phyloP scores from a whole-genome alignment of 2,329 filamentous ascomycete genomes.

The Tolypocladium pustulatum region DNA sequence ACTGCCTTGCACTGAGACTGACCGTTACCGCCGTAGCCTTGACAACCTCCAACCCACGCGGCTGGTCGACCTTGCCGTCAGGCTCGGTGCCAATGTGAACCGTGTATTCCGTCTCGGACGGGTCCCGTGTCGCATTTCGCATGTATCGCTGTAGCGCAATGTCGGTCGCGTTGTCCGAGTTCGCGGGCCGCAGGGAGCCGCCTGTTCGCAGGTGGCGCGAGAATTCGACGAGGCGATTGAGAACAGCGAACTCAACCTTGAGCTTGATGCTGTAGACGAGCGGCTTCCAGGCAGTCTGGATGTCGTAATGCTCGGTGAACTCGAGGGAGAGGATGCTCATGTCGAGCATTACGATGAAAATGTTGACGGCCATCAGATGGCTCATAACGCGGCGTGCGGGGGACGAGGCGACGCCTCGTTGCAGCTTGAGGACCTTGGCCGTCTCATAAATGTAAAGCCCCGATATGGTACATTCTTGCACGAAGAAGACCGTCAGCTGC shows the following conservation, averaged over 20 bases:
- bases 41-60: not conserved
- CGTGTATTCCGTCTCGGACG: not conserved
- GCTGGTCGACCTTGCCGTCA: not conserved
- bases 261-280: constrained; percentile 25
- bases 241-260: constrained; percentile 24
- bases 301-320: constrained; percentile 16
- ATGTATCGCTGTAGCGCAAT: constrained; percentile 1
- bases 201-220: constrained; percentile 12
- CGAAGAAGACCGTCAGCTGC: constrained; percentile 42
- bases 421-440: constrained; percentile 31
- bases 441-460: constrained; percentile 43
- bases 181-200: not conserved
- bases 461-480: constrained; percentile 45
- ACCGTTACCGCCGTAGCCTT: constrained; percentile 2
- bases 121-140: not conserved
- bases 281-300: constrained; percentile 23
- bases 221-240: constrained; percentile 23
- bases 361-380: constrained; percentile 29
- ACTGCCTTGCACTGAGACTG: not conserved
- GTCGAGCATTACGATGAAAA: constrained; percentile 32
- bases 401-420: constrained; percentile 17
- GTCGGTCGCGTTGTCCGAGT: not conserved
- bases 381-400: constrained; percentile 8
- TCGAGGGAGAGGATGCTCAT: constrained; percentile 22
- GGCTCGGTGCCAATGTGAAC: not conserved